Base-by-base conservation (phyloP, 768 basidiomycete species). In the Russula compacta region DNA sequence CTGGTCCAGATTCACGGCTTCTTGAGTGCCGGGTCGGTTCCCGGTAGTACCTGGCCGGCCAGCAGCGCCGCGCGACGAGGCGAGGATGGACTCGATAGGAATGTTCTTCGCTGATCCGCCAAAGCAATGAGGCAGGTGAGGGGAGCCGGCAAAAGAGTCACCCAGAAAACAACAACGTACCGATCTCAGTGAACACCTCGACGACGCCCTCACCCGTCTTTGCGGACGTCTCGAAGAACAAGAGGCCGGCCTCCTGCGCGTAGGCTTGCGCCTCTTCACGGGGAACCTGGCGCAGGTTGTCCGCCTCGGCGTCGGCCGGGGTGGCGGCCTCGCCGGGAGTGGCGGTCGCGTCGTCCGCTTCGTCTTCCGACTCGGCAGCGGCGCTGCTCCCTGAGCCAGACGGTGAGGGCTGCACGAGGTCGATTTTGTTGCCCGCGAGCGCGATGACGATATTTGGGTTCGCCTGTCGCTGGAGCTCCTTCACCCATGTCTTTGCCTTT, bases 371-470 rank as follows among this genome's bases (percentile, higher is more conserved):
- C 65, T 92, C 90, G 14, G 86, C 76, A 24, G 56, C 39, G 10
- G 78, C 71, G 5, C 82, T 74, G 39, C 79, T 68, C 19, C 77
- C 69, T 12, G 78, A 69, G 36, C 81, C 77, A 5, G 83, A 78
- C 6, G 80, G 66, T 8, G 87, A 81, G 7, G 84, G 71, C 70
- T 88, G 86, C 32, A 92, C 88, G 65, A 95, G 82, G 77, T 98
- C 87, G 64, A 98, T 83, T 75, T 99, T 98, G 82, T 99, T 99
- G 35, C 97, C 97, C 11, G 92, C 93, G 54, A 99, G 85, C 6
- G 95, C 95, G 69, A 99, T 98, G 71, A 99, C 95, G 70, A 98
- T 98, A 73, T 98, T 98, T 39, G 95, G 95, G 72, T 98, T 97
- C 24, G 97, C 97, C 71, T 99, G 97, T 66, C 97, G 85, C 72